A percentile compares a stretch with the other conserved stretches of the same genome.
phyloP scores from a whole-genome alignment of 1,284 basidiomycete species.

The Cutaneotrichosporon mucoides region DNA sequence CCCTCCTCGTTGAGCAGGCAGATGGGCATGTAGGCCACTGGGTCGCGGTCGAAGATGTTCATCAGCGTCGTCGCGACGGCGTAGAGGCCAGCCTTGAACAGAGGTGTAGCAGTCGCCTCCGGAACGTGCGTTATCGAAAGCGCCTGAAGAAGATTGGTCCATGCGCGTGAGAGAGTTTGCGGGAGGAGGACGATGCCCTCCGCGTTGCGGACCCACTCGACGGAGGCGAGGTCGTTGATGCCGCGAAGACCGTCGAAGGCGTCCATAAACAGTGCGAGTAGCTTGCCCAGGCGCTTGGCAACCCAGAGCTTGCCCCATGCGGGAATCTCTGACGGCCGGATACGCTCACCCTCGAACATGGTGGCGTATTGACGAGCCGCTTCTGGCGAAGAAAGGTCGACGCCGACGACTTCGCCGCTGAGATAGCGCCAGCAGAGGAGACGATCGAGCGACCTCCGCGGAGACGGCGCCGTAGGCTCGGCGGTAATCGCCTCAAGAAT shows the following conservation, averaged over 20 bases:
- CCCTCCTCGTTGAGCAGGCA: slow-evolving; percentile 21
- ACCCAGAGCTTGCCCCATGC: slow-evolving; percentile 39
- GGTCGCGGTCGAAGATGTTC: slow-evolving; percentile 32
- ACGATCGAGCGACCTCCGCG: slow-evolving; percentile 18
- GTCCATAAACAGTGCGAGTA: slow-evolving; percentile 33
- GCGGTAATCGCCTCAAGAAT: slow-evolving; percentile 39
- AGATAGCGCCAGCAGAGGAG: slow-evolving; percentile 32
- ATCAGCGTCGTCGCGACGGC: slow-evolving; percentile 25
- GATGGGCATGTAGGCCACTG: slow-evolving; percentile 32
- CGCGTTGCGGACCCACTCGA: slow-evolving; percentile 25
- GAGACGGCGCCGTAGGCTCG: not conserved
- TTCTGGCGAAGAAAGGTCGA: slow-evolving; percentile 14
- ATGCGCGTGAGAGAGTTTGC: slow-evolving; percentile 24
- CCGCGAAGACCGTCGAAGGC: slow-evolving; percentile 32
- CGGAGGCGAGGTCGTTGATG: slow-evolving; percentile 18
- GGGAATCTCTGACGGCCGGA: slow-evolving; percentile 33
- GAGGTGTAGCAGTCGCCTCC: slow-evolving; percentile 16
- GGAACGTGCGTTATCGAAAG: slow-evolving; percentile 16
- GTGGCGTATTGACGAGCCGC: not conserved
- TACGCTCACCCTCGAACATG: slow-evolving; percentile 16
- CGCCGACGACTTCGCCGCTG: slow-evolving; percentile 25
- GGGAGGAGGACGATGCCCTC: slow-evolving; percentile 28
- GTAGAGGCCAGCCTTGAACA: slow-evolving; percentile 24
- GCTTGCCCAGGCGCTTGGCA: slow-evolving; percentile 29
- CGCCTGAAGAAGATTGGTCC: slow-evolving; percentile 37